Conservation (phyloP, 2,329 filamentous ascomycete genomes). For the Aureobasidium musti region DNA sequence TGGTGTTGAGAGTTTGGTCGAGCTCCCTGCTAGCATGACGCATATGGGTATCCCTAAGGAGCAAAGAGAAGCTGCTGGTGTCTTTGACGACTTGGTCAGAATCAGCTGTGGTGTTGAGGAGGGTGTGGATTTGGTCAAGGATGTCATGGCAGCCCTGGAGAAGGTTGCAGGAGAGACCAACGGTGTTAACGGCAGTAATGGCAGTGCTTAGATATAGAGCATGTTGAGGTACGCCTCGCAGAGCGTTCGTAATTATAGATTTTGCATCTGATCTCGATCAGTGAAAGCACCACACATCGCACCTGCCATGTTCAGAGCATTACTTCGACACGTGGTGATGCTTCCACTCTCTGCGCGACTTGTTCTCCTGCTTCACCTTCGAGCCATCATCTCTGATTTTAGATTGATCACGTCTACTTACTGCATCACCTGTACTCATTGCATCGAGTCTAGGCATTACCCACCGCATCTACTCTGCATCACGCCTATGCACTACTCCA, state of each 20-base stretch:
- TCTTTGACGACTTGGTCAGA: slow-evolving; percentile 91
- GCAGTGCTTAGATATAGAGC: background rate
- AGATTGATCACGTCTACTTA: no score
- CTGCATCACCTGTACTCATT: no score
- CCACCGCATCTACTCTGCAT: no score
- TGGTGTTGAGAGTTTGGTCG: slow-evolving; percentile 87
- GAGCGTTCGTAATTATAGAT: background rate
- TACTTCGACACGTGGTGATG: background rate
- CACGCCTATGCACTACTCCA: no score
- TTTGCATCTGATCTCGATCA: background rate
- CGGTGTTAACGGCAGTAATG: slow-evolving; percentile 33
- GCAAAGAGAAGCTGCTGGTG: slow-evolving; percentile 86
- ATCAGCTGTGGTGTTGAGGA: slow-evolving; percentile 96
- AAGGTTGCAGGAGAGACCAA: slow-evolving; percentile 63
- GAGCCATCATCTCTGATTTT: no score
- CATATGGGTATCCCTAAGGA: slow-evolving; percentile 92
- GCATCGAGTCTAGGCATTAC: no score
- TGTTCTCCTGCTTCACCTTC: background rate
- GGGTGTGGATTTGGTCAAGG: slow-evolving; percentile 74
- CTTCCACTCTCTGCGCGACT: background rate
- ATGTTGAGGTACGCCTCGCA: background rate
- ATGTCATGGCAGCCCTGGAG: slow-evolving; percentile 81
- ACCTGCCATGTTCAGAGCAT: background rate
- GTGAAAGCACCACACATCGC: background rate
- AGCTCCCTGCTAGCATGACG: slow-evolving; percentile 94